phyloP scores from a whole-genome alignment of 768 basidiomycete species.

The Suillus occidentalis region DNA sequence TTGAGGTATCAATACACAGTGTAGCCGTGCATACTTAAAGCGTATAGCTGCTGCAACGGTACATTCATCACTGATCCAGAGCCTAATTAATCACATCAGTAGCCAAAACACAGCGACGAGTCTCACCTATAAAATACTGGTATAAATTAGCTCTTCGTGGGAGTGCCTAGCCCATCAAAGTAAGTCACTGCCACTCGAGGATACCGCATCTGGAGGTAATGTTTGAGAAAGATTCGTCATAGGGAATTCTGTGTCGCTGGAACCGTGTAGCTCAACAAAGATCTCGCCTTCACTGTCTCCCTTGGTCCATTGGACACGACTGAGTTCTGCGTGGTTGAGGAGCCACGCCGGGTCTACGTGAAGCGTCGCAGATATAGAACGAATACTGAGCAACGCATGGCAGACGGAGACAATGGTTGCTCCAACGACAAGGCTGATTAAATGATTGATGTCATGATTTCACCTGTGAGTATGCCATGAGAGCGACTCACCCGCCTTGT shows the following conservation, averaged over 20 bases:
- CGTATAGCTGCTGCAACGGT: not conserved
- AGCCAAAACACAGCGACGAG: not conserved
- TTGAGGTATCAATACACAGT: not conserved
- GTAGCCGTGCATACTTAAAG: not conserved
- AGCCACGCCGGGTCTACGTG: slow-evolving; percentile 42
- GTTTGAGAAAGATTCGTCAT: not conserved
- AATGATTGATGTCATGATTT: not conserved
- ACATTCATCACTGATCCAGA: not conserved
- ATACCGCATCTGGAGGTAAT: not conserved
- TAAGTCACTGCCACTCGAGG: not conserved
- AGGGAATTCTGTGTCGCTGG: not conserved
- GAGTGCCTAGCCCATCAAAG: not conserved
- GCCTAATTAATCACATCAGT: not conserved
- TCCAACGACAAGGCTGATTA: slow-evolving; percentile 2
- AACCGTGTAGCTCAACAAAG: not conserved
- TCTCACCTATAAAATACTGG: not conserved
- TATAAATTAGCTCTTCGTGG: not conserved
- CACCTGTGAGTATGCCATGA: not conserved
- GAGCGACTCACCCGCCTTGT: slow-evolving; percentile 4
- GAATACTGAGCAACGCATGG: slow-evolving; percentile 37
- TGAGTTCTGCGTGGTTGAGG: slow-evolving; percentile 43
- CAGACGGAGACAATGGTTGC: slow-evolving; percentile 27
- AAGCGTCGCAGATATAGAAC: slow-evolving; percentile 37
- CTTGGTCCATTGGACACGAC: slow-evolving; percentile 36
- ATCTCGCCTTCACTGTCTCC: slow-evolving; percentile 38